A percentile compares a stretch with the other conserved stretches of the same genome.
These are phyloP conservation scores for Fragaria vesca DNA, from an alignment of 306 rosid genomes.

Conservation along the genomic window DNA sequence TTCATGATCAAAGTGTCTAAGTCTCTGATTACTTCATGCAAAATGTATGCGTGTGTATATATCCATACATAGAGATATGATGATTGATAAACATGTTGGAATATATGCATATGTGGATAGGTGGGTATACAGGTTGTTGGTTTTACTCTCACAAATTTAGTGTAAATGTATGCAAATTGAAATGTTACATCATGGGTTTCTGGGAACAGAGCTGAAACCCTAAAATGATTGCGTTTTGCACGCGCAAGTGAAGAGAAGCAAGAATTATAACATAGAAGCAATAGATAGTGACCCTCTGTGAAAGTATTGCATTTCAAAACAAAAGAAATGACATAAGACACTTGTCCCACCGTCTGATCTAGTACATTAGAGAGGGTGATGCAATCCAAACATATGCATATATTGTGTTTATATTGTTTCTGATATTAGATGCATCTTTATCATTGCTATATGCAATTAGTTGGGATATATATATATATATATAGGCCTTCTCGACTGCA, in stretches of 20 bases:
- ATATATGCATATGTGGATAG: background rate
- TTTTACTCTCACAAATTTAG: background rate
- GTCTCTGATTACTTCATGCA: background rate
- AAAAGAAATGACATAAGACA: constrained; percentile 41
- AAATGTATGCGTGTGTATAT: background rate
- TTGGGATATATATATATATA: too few species aligned
- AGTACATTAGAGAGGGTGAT: constrained; percentile 28
- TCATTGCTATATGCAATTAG: background rate
- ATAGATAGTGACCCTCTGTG: constrained; percentile 24
- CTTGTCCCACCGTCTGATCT: constrained; percentile 43
- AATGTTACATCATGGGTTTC: constrained; percentile 23
- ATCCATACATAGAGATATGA: background rate
- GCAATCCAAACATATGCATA: constrained; percentile 20
- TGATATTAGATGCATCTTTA: background rate
- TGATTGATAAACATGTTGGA: background rate
- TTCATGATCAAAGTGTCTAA: background rate
- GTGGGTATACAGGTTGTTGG: background rate
- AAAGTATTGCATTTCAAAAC: constrained; percentile 38
- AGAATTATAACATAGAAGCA: constrained; percentile 40
- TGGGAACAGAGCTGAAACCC: constrained; percentile 38
- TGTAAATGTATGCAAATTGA: constrained; percentile 5
- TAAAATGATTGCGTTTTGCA: constrained; percentile 64
- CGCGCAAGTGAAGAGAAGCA: constrained; percentile 48
- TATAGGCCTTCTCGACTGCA: too few species aligned
- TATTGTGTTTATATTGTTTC: background rate